Evolutionary conservation across 2,329 filamentous ascomycete genomes (phyloP), one percentile per base, ranked within the genome.

Genomic region (Calonectria hawksworthii): DNA sequence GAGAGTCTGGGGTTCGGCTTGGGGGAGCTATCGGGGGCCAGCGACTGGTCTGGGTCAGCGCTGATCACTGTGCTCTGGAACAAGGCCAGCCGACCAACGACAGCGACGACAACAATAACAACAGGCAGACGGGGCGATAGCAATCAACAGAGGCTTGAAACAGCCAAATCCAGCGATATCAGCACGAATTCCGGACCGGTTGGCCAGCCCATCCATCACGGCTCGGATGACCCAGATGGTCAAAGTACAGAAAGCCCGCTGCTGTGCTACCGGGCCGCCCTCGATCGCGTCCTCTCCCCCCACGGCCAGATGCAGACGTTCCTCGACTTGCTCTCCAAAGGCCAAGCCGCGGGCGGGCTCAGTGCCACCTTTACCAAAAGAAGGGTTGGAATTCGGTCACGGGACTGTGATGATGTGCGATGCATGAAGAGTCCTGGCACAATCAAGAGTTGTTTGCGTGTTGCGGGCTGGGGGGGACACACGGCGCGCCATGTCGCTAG

Each of bases 391-490:
- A 21, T 14, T 3, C 63, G 32, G 71, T 64, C 71, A 69, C 64
- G 64, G 65, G 71, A 73, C 65, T 59, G 32, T 32, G 26, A 68
- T 26, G n/a, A 69, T 47, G 65, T 73, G 71, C 71, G 47, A 64
- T 64, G 65, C 44, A 56, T 36, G 54, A 54, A 26, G 54, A 41
- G 47, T 64, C 38, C 61, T 41, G 50, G 65, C 41, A 56, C 23
- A 36, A 38, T 10, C 56, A 28, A 41, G 14, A 18, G 34, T n/a
- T 70, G 44, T 61, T 64, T 64, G 36, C 26, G 30, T 70, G 64
- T 38, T 44, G 44, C n/a, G 10, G 61, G 26, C 9, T 34, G 30
- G 14, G 23, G 30, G 14, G 23, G 56, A 63, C n/a, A 44, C 30
- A 65, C 54, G 32, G 34, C 54, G 23, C 56, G 34, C 56, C 56